Evolutionary conservation across 306 rosid genomes (phyloP), one percentile per base, ranked within the genome.

Genomic region (Dryas octopetala): DNA sequence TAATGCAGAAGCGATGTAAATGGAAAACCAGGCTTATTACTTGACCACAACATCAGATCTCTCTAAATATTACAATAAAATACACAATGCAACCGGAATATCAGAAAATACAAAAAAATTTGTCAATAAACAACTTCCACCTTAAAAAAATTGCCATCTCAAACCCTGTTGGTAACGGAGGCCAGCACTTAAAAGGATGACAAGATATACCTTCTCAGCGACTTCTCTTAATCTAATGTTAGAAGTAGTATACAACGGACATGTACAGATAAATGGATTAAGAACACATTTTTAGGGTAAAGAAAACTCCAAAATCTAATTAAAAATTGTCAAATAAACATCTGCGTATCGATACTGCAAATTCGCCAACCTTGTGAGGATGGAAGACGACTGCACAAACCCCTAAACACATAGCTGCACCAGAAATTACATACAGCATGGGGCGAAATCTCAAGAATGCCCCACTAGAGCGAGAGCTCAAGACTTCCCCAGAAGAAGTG

Each of bases 301-400:
- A 13, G 3, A 47, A 28, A 49, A 60, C 11, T 44, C 8, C 2
- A n/a, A 67, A 77, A 50, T 76, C 61, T 23, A 13, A 69, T 55
- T 67, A 84, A 38, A 69, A 12, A 38, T 80, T 73, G 80, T 82
- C 83, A 26, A 90, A 85, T 88, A 96, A 75, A 79, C 99, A 90
- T 85, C 97, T 81, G 76, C 98, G 90, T 28, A 96, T 86, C 7
- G 98, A 77, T 61, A 89, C 86, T 4, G 98, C 94, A 6, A 96
- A 84, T 70, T 92, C 86, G 48, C 87, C 79, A 48, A 91, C 96
- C 86, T 81, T 81, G 80, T 85, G 94, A 62, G 85, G 93, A 85
- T 96, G 99, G 74, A 90, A 83, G 62, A 90, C 19, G 13, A 85
- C 91, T 2, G 93, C 89, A 69, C 99, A 92, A 51, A 92, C 58